phyloP scores from a whole-genome alignment of 352 stramenopile genomes.

The Thalassiosira exigua region DNA sequence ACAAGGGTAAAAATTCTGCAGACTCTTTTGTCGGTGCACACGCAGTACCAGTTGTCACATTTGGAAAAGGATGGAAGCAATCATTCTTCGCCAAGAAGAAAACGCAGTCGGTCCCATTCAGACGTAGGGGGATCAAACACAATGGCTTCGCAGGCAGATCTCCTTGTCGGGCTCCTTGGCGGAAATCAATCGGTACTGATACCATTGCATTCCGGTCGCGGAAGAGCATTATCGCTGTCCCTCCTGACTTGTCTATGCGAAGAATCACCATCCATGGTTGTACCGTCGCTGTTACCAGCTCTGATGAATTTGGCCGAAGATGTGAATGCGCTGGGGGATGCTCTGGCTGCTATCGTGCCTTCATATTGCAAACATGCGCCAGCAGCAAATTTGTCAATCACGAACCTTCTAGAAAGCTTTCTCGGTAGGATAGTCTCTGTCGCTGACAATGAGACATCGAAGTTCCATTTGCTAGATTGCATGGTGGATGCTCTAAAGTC shows the following conservation, averaged over 20 bases:
- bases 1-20: slow-evolving; percentile 58
- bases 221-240: slow-evolving; percentile 56
- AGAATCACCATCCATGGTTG: slow-evolving; percentile 64
- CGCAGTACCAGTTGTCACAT: slow-evolving; percentile 42
- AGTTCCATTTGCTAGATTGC: slow-evolving; percentile 50
- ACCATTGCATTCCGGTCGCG: slow-evolving; percentile 55
- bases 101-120: slow-evolving; percentile 55
- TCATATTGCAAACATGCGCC: slow-evolving; percentile 65
- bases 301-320: slow-evolving; percentile 57
- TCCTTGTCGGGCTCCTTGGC: slow-evolving; percentile 62
- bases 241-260: slow-evolving; percentile 69
- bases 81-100: slow-evolving; percentile 30
- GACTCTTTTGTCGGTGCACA: slow-evolving; percentile 49
- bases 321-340: slow-evolving; percentile 53
- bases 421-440: slow-evolving; percentile 37
- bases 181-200: slow-evolving; percentile 33
- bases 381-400: slow-evolving; percentile 55
- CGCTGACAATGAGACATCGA: slow-evolving; percentile 44
- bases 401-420: slow-evolving; percentile 65
- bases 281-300: slow-evolving; percentile 65
- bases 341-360: slow-evolving; percentile 62
- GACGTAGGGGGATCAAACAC: slow-evolving; percentile 43
- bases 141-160: slow-evolving; percentile 44
- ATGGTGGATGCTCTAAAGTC: slow-evolving; percentile 64
- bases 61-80: slow-evolving; percentile 25